phyloP scores from a whole-genome alignment of 2,329 filamentous ascomycete genomes.

The Microdochium bolleyi region DNA sequence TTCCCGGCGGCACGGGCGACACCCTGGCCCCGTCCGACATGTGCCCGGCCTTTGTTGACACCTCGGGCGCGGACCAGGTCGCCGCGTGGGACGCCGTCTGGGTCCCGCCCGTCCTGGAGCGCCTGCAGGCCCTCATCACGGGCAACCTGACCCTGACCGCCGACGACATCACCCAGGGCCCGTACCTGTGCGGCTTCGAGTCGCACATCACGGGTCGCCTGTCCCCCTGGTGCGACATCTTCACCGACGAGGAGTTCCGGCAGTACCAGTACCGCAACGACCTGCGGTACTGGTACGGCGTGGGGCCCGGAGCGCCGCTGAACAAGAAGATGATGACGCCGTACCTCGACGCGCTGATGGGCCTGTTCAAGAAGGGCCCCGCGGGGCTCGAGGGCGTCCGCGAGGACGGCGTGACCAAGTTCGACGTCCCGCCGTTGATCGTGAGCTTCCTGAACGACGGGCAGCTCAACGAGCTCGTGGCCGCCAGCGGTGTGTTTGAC shows the following conservation, averaged over 20 bases:
- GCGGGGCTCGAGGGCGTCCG: constrained; percentile 31
- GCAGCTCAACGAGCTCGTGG: constrained; percentile 54
- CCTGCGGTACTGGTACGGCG: constrained; percentile 59
- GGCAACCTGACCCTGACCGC: constrained; percentile 47
- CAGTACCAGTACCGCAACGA: constrained; percentile 63
- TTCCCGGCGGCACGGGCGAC: constrained; percentile 45
- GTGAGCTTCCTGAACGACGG: constrained; percentile 59
- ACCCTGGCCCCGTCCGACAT: constrained; percentile 55
- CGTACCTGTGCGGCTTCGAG: constrained; percentile 66
- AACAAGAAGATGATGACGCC: constrained; percentile 54
- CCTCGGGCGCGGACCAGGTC: constrained; percentile 37
- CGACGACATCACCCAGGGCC: constrained; percentile 48
- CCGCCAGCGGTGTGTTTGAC: constrained; percentile 54
- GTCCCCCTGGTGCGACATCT: constrained; percentile 56
- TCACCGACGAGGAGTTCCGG: constrained; percentile 52
- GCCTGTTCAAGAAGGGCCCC: constrained; percentile 43
- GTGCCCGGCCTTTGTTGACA: constrained; percentile 51
- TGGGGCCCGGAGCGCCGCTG: constrained; percentile 46
- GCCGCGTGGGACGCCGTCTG: constrained; percentile 41
- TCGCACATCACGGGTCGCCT: constrained; percentile 55
- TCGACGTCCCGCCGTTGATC: constrained; percentile 46
- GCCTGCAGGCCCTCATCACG: constrained; percentile 43
- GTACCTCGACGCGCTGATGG: constrained; percentile 44
- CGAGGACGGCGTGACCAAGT: constrained; percentile 33
- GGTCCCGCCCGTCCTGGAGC: constrained; percentile 42